phyloP scores from a whole-genome alignment of 345 rosid genomes.

The Eucalyptus rudis region DNA sequence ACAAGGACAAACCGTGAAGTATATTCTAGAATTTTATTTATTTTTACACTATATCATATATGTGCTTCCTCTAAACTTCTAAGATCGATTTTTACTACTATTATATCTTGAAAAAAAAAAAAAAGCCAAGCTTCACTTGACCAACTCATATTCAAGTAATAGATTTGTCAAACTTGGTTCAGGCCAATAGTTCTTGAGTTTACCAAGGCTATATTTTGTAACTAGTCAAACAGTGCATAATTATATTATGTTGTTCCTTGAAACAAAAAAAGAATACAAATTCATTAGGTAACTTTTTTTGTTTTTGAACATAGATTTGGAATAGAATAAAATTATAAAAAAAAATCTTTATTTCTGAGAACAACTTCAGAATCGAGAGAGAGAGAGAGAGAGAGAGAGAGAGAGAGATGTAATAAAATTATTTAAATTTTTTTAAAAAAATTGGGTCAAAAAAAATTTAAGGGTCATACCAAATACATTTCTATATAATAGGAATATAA shows the following conservation, averaged over 20 bases:
- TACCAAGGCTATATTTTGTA: neutral
- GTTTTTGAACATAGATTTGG: too few species aligned
- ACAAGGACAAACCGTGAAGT: neutral
- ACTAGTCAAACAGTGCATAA: accelerated
- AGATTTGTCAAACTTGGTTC: neutral
- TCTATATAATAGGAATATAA: too few species aligned
- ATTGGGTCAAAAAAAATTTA: too few species aligned
- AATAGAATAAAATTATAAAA: too few species aligned
- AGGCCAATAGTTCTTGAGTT: neutral
- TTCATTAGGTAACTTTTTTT: too few species aligned
- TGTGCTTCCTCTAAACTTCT: neutral
- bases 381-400: too few species aligned
- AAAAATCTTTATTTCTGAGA: too few species aligned
- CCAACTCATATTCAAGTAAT: neutral
- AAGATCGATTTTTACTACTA: neutral
- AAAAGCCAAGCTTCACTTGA: neutral
- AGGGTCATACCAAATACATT: accelerated
- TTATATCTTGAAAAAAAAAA: neutral
- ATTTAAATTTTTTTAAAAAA: too few species aligned
- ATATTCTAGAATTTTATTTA: neutral
- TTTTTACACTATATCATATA: neutral
- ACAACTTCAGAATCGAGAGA: too few species aligned
- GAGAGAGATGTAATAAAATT: too few species aligned
- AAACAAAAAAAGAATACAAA: too few species aligned
- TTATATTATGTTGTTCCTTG: too few species aligned